These are phyloP conservation scores for Phytophthora citrophthora DNA, from an alignment of 352 stramenopile genomes.

Conservation along the genomic window DNA sequence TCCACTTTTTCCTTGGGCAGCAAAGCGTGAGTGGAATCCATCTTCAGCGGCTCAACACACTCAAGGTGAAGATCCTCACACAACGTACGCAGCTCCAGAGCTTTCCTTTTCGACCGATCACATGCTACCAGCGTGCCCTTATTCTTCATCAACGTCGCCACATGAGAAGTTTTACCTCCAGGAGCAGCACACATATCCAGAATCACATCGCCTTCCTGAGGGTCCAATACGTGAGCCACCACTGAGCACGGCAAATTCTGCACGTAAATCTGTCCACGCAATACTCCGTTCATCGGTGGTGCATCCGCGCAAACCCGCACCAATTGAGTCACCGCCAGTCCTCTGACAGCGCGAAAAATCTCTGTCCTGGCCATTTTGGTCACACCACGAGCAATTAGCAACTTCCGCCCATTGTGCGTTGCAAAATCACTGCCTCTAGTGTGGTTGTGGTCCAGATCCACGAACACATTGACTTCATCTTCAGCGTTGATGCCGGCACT, in stretches of 20 bases:
- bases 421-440: conserved; percentile 75
- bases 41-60: conserved; percentile 59
- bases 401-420: conserved; percentile 80
- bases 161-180: conserved; percentile 93
- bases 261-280: conserved; percentile 87
- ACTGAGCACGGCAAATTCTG: conserved; percentile 95
- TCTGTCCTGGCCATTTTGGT: conserved; percentile 80
- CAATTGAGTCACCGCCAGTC: conserved; percentile 68
- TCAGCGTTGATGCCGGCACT: conserved; percentile 83
- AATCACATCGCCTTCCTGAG: conserved; percentile 85
- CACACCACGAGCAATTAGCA: conserved; percentile 76
- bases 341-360: conserved; percentile 75
- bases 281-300: conserved; percentile 89
- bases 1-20: conserved; percentile 51
- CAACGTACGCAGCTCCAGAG: conserved; percentile 73
- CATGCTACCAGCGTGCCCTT: conserved; percentile 85
- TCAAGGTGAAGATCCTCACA: conserved; percentile 75
- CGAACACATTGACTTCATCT: conserved; percentile 86
- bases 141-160: conserved; percentile 93
- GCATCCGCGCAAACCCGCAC: conserved; percentile 82
- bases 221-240: conserved; percentile 90
- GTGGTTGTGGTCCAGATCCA: conserved; percentile 81
- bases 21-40: conserved; percentile 92
- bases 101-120: conserved; percentile 93
- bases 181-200: conserved; percentile 95